Evolutionary conservation across 768 basidiomycete genomes (phyloP).

Genomic region (Tulasnella sp.): DNA sequence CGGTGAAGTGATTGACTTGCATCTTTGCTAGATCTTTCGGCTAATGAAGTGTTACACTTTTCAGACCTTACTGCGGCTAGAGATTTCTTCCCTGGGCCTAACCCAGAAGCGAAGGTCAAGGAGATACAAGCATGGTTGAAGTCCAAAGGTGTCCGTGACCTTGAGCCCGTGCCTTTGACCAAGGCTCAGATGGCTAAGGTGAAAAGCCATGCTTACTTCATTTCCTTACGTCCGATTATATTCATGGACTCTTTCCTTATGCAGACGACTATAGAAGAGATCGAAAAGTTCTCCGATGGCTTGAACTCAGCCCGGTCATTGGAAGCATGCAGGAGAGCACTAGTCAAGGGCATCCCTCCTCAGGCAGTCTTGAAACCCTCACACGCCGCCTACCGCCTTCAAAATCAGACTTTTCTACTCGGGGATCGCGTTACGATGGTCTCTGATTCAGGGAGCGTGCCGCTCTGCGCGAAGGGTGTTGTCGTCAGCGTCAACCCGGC

Average conservation of each 20-base stretch:
- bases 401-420: conserved; percentile 75
- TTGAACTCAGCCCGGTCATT: conserved; percentile 50
- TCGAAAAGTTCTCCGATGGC: conserved; percentile 65
- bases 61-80: conserved; percentile 67
- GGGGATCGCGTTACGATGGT: conserved; percentile 97
- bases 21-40: conserved; percentile 1
- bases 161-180: conserved; percentile 86
- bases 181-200: conserved; percentile 89
- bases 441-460: conserved; percentile 86
- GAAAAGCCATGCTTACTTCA: conserved; percentile 1
- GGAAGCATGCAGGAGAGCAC: conserved; percentile 70
- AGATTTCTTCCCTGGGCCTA: conserved; percentile 45
- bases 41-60: neutral
- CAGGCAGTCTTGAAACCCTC: conserved; percentile 88
- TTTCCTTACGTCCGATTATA: neutral
- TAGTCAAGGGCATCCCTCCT: conserved; percentile 88
- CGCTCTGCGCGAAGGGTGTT: conserved; percentile 83
- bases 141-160: conserved; percentile 71
- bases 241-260: neutral
- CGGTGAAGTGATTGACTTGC: conserved; percentile 37
- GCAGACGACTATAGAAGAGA: conserved; percentile 64
- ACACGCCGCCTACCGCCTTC: conserved; percentile 79
- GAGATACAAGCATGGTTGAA: conserved; percentile 83
- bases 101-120: conserved; percentile 59
- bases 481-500: conserved; percentile 81